phyloP scores from a whole-genome alignment of 2,329 filamentous ascomycete genomes.

The Fusarium chlamydosporum region DNA sequence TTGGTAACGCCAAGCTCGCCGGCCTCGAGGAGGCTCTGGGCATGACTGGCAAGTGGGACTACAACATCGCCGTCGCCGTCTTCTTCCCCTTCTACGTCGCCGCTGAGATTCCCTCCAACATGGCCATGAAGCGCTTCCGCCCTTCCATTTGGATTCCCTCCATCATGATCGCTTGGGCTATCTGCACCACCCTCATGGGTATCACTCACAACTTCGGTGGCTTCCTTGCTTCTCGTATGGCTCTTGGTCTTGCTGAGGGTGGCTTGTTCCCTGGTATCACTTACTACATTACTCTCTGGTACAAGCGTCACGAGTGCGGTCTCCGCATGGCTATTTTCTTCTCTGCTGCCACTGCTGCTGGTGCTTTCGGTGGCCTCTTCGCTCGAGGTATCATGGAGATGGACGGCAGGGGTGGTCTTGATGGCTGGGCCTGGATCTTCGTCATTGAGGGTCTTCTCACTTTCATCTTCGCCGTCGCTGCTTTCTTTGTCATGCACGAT shows the following conservation, averaged over 20 bases:
- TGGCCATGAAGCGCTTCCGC: conserved; percentile 64
- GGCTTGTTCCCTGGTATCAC: conserved; percentile 74
- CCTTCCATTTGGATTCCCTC: conserved; percentile 63
- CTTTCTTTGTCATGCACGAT: conserved; percentile 69
- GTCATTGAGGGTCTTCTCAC: conserved; percentile 73
- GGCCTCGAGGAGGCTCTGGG: conserved; percentile 59
- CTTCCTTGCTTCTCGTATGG: conserved; percentile 63
- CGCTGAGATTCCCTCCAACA: conserved; percentile 66
- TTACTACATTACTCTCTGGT: conserved; percentile 73
- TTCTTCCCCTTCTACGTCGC: conserved; percentile 67
- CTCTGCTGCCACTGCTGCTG: conserved; percentile 69
- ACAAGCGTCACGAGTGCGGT: conserved; percentile 71
- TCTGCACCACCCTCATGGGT: conserved; percentile 61
- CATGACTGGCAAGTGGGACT: conserved; percentile 55
- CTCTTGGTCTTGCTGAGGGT: conserved; percentile 66
- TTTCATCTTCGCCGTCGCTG: conserved; percentile 60
- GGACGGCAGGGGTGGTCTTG: conserved; percentile 63
- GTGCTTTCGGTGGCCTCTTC: conserved; percentile 73
- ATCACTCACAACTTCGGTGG: conserved; percentile 62
- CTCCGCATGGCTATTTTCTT: conserved; percentile 74
- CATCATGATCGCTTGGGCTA: conserved; percentile 65
- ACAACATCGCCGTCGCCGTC: conserved; percentile 62
- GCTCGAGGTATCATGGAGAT: conserved; percentile 73
- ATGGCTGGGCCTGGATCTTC: conserved; percentile 86
- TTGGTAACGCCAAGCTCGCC: conserved; percentile 72